Evolutionary conservation across 2,329 filamentous ascomycete genomes (phyloP).

Genomic region (Penicillium sp.): DNA sequence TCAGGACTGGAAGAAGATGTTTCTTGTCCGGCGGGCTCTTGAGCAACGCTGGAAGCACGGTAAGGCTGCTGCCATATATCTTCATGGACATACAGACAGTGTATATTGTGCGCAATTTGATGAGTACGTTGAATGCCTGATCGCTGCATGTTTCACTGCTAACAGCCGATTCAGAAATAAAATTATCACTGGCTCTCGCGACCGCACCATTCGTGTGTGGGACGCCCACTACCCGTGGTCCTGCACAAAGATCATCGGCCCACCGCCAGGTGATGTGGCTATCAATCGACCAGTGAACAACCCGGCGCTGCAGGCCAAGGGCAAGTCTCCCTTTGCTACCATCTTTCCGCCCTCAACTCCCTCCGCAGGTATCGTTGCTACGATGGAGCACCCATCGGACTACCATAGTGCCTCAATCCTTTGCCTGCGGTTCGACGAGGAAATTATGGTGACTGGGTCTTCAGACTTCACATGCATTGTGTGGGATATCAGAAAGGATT

Average conservation of each 20-base stretch:
- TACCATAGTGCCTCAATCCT: conserved; percentile 91
- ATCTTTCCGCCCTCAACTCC: conserved; percentile 50
- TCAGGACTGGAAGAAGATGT: conserved; percentile 83
- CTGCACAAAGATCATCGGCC: conserved; percentile 79
- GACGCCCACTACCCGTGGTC: conserved; percentile 76
- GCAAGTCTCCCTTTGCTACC: conserved; percentile 42
- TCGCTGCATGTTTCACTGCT: too few species aligned
- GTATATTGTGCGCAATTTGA: conserved; percentile 99
- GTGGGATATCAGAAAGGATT: conserved; percentile 75
- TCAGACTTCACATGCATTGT: conserved; percentile 89
- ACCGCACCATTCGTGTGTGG: conserved; percentile 94
- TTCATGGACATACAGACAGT: conserved; percentile 89
- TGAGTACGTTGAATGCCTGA: conserved; percentile 44
- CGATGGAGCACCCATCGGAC: conserved; percentile 35
- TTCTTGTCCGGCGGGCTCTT: conserved; percentile 68
- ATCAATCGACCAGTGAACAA: conserved; percentile 44
- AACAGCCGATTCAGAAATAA: conserved; percentile 54
- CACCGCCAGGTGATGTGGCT: conserved; percentile 53
- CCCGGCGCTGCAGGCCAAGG: conserved; percentile 38
- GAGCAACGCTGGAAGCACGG: conserved; percentile 74
- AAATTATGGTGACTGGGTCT: conserved; percentile 90
- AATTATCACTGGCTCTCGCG: conserved; percentile 92
- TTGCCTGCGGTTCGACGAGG: conserved; percentile 88
- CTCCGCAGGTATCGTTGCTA: conserved; percentile 49
- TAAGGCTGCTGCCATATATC: conserved; percentile 74